These are phyloP conservation scores for Oenanthe javanica DNA, from an alignment of 140 eudicot genomes.

Conservation along the genomic window DNA sequence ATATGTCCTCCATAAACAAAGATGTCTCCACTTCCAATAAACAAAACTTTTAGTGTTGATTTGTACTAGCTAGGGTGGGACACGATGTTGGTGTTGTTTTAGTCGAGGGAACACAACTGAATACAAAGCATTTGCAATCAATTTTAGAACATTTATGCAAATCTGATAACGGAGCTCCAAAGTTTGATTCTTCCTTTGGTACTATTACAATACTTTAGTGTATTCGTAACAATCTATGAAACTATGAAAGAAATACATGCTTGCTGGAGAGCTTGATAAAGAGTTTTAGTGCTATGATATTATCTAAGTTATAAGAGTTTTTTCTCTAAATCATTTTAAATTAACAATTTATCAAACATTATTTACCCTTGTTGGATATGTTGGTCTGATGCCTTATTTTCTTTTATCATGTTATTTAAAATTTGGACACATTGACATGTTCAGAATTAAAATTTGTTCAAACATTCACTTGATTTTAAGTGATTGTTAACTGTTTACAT, in stretches of 20 bases:
- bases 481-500: background rate
- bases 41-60: background rate
- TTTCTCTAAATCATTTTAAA: background rate
- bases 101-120: background rate
- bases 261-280: background rate
- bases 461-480: background rate
- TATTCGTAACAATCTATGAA: background rate
- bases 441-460: background rate
- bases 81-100: background rate
- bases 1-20: background rate
- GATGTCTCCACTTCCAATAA: background rate
- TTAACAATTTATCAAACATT: background rate
- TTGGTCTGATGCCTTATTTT: background rate
- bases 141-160: background rate
- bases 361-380: background rate
- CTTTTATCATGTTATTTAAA: background rate
- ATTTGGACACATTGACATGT: background rate
- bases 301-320: background rate
- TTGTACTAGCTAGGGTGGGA: background rate
- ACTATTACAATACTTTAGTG: background rate
- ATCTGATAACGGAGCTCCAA: background rate
- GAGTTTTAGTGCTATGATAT: background rate
- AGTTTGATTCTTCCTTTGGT: background rate
- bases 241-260: background rate
- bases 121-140: background rate